Evolutionary conservation across 129 eudicot species (phyloP).

Genomic region (Ambrosia artemisiifolia): DNA sequence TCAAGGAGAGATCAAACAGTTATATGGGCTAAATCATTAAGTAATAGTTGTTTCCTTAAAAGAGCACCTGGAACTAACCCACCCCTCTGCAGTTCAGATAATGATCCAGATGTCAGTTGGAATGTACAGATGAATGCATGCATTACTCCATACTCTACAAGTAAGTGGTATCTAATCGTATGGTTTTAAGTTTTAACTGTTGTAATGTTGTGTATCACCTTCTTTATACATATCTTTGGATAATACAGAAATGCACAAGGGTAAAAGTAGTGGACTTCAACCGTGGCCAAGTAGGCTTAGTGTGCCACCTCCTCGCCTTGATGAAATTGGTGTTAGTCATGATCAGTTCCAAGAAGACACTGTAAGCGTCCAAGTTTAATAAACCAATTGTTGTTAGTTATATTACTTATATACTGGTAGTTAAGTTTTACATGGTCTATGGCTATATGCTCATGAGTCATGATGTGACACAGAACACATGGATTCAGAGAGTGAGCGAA

Average conservation of each 20-base stretch:
- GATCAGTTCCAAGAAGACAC: conserved; percentile 69
- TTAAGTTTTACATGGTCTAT: not conserved
- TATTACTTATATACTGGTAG: not conserved
- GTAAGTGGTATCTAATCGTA: conserved; percentile 39
- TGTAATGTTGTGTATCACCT: not conserved
- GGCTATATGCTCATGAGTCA: not conserved
- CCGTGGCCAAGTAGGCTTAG: conserved; percentile 88
- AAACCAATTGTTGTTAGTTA: not conserved
- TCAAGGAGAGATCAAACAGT: conserved; percentile 82
- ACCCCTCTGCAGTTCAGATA: conserved; percentile 53
- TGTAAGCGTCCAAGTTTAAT: conserved; percentile 41
- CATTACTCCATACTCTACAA: conserved; percentile 67
- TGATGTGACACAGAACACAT: conserved; percentile 50
- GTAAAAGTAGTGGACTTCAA: conserved; percentile 66
- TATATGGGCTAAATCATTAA: conserved; percentile 80
- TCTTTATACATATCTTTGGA: not conserved
- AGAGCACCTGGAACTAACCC: conserved; percentile 63
- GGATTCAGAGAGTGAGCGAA: conserved; percentile 69
- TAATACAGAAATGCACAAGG: conserved; percentile 64
- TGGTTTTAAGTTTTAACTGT: too few relatives aligned
- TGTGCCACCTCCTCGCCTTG: conserved; percentile 72
- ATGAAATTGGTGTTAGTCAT: conserved; percentile 60
- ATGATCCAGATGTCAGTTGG: conserved; percentile 82
- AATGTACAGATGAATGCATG: conserved; percentile 80
- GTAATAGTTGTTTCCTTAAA: conserved; percentile 73